Percentiles rank a stretch among this genome's conserved stretches.
These are phyloP conservation scores for Rhodotorula kratochvilovae DNA, from an alignment of 768 basidiomycete genomes.

Conservation along the genomic window DNA sequence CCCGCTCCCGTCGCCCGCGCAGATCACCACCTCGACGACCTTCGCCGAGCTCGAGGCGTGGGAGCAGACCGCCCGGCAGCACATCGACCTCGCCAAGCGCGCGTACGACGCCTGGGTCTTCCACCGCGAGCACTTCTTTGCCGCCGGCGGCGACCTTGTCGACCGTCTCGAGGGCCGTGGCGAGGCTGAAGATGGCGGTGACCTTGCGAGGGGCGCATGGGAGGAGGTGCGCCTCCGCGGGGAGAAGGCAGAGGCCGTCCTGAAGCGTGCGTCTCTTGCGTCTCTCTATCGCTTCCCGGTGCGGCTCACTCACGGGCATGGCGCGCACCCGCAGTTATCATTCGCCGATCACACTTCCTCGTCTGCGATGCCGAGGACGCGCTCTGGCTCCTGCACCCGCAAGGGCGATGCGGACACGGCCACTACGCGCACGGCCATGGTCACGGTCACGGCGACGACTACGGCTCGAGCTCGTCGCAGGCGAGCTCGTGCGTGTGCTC, in stretches of 20 bases:
- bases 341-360: constrained; percentile 28
- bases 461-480: too few relatives aligned
- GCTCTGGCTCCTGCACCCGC: constrained; percentile 28
- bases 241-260: constrained; percentile 30
- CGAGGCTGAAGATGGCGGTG: constrained; percentile 12
- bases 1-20: constrained; percentile 13
- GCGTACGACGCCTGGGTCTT: constrained; percentile 30
- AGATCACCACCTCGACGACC: constrained; percentile 23
- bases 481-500: too few relatives aligned
- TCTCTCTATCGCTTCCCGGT: not conserved
- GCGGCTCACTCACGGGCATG: not conserved
- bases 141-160: constrained; percentile 22
- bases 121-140: constrained; percentile 33
- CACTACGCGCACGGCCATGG: not conserved
- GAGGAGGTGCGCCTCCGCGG: constrained; percentile 32
- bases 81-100: constrained; percentile 18
- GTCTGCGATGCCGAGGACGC: constrained; percentile 38
- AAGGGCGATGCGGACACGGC: not conserved
- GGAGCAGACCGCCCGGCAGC: constrained; percentile 25
- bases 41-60: constrained; percentile 31
- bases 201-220: constrained; percentile 28
- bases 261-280: constrained; percentile 19
- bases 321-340: constrained; percentile 13
- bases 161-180: constrained; percentile 34
- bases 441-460: too few relatives aligned